Conservation (phyloP, 257 asterid genomes). For the Petunia axillaris region DNA sequence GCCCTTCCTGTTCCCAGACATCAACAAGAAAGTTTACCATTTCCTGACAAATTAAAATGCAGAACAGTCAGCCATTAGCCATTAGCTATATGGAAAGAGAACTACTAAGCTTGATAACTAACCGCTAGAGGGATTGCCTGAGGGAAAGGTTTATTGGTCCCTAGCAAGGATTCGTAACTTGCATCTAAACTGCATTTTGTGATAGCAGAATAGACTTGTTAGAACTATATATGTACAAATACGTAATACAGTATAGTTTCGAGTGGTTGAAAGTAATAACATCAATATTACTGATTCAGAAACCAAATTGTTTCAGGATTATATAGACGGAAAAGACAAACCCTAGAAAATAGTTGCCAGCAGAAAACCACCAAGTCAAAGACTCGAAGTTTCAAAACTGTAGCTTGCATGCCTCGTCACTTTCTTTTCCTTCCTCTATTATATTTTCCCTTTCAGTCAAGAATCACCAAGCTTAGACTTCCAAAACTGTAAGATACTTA, state of each 20-base stretch:
- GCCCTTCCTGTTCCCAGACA: conserved; percentile 53
- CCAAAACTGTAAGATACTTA: conserved; percentile 29
- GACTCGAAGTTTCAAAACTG: neutral
- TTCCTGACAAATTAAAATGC: conserved; percentile 38
- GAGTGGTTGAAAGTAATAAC: neutral
- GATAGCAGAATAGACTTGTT: neutral
- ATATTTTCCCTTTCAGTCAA: neutral
- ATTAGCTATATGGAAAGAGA: neutral
- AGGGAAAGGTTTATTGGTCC: conserved; percentile 78
- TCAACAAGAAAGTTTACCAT: conserved; percentile 54
- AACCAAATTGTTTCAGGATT: conserved; percentile 4
- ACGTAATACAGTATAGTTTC: neutral
- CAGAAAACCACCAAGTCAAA: neutral
- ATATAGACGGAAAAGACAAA: conserved; percentile 6
- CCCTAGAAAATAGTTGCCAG: conserved; percentile 5
- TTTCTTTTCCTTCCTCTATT: neutral
- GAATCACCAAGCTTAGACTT: conserved; percentile 8
- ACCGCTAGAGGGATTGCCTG: conserved; percentile 81
- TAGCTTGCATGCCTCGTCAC: neutral
- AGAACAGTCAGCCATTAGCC: conserved; percentile 3
- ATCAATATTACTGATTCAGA: neutral
- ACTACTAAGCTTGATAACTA: conserved; percentile 36
- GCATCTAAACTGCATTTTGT: conserved; percentile 66
- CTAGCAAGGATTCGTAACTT: conserved; percentile 77
- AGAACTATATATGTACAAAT: neutral